Evolutionary conservation across 768 basidiomycete genomes (phyloP).

Genomic region (Melanogaster broomeanus): DNA sequence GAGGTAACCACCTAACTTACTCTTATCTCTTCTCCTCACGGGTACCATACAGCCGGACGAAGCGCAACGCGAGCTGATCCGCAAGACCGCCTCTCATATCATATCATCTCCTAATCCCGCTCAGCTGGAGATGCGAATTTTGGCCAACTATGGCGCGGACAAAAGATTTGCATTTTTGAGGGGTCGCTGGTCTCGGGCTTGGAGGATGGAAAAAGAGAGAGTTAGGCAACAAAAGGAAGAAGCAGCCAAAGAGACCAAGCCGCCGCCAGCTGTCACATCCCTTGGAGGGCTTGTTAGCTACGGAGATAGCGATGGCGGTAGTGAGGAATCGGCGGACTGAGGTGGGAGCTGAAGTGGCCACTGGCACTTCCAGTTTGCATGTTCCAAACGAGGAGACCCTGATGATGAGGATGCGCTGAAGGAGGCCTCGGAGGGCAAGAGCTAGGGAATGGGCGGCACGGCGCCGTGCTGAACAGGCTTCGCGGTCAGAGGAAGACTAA

Average conservation of each 20-base stretch:
- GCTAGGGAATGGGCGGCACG: conserved; percentile 61
- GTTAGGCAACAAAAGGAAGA: conserved; percentile 32
- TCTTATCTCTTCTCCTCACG: neutral
- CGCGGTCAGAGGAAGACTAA: conserved; percentile 7
- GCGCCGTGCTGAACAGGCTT: conserved; percentile 36
- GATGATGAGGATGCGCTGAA: conserved; percentile 33
- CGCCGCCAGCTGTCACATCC: conserved; percentile 14
- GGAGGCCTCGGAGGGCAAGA: conserved; percentile 52
- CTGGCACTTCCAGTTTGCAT: neutral
- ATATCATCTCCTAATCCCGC: conserved; percentile 72
- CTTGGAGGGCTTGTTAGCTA: conserved; percentile 63
- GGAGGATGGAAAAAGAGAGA: conserved; percentile 57
- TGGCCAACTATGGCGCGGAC: conserved; percentile 83
- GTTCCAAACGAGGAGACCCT: neutral
- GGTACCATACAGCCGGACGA: conserved; percentile 53
- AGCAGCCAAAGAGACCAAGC: conserved; percentile 23
- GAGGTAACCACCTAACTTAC: conserved; percentile 45
- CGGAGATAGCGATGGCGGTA: conserved; percentile 53
- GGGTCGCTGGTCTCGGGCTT: conserved; percentile 70
- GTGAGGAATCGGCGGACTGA: conserved; percentile 31
- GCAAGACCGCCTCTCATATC: conserved; percentile 71
- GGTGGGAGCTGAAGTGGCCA: conserved; percentile 3
- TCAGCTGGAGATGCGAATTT: conserved; percentile 84
- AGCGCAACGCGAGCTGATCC: conserved; percentile 64
- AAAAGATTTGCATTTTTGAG: conserved; percentile 78